Evolutionary conservation across 208 protist species (phyloP), one percentile per base, ranked within the genome.

Genomic region (Crithidia brevicula): DNA sequence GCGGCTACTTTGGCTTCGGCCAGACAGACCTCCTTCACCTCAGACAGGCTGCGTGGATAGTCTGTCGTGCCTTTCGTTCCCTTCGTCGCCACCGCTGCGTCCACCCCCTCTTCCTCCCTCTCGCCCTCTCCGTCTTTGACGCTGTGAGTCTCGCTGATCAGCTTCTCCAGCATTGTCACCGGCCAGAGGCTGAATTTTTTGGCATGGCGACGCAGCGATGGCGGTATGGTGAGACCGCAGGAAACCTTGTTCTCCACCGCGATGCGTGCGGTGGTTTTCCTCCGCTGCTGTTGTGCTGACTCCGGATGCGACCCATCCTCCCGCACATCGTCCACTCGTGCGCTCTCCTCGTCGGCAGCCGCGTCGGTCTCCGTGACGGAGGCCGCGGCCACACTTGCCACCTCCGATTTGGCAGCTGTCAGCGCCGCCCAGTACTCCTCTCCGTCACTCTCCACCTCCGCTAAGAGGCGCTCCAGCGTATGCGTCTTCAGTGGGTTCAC

Each of bases 151-250:
- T 34, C 51, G 10, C 7, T 9, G 52, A 77, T 4, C 18, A 88
- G 28, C 40, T 58, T 40, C 33, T 92, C 77, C 8, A 89, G 31
- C 25, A 80, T 62, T 9, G 70, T 50, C 15, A 95, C 59, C 2
- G 91, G 91, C 91, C 91, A 96, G 25, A 94, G 36, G 66, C 81
- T 84, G 67, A 89, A 96, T 20, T 72, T 59, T 56, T 96, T 93
- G 9, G 62, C 60, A 56, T 88, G 88, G 45, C 79, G 81, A 6
- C 77, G 75, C 31, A 93, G 78, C 31, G 85, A 77, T 16, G 91
- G 80, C 27, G 91, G 91, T 10, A 89, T 70, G 16, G 63, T 42
- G 5, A 96, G 60, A 0, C 80, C 85, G 33, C 85, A 82, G 5
- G 80, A 74, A 7, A 79, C 65, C 46, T 86, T 79, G 28, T 67